Conservation (phyloP, 805 yeast species). For the Yarrowia deformans region DNA sequence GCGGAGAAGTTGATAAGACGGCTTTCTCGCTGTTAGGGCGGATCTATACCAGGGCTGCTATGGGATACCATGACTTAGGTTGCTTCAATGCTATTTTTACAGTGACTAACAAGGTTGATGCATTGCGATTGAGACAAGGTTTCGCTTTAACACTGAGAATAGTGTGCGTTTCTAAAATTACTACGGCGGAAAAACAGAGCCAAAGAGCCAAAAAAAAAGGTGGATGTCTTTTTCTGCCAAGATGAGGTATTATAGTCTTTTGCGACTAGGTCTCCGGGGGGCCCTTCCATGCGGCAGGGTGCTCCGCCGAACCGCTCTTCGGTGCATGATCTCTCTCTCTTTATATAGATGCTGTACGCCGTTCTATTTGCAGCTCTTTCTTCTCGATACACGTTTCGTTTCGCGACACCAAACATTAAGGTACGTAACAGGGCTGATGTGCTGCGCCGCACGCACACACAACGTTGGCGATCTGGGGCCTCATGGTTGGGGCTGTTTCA, state of each 20-base stretch:
- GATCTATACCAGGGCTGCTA: not conserved
- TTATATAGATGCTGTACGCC: constrained; percentile 6
- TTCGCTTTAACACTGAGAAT: not conserved
- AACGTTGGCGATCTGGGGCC: constrained; percentile 11
- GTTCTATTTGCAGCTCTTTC: not conserved
- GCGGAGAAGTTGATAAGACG: not conserved
- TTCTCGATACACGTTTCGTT: not conserved
- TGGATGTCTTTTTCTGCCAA: not conserved
- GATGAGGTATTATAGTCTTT: constrained; percentile 18
- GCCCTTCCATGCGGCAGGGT: constrained; percentile 15
- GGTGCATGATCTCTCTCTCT: not conserved
- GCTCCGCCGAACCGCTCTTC: constrained; percentile 11
- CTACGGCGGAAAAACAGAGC: constrained; percentile 2
- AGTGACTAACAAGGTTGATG: constrained; percentile 21
- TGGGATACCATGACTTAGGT: not conserved
- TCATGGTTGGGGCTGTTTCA: constrained; percentile 22
- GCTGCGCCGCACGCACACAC: constrained; percentile 23
- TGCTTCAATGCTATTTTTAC: constrained; percentile 3
- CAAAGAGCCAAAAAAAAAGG: too few species aligned
- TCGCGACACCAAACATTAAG: constrained; percentile 1
- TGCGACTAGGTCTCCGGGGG: not conserved
- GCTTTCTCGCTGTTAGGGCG: too few species aligned
- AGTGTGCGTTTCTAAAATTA: constrained; percentile 8
- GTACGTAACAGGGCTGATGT: constrained; percentile 16
- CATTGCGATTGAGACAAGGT: not conserved